Base-by-base conservation (phyloP, 495 filamentous ascomycete genomes). In the Penicillium ochrochloron region DNA sequence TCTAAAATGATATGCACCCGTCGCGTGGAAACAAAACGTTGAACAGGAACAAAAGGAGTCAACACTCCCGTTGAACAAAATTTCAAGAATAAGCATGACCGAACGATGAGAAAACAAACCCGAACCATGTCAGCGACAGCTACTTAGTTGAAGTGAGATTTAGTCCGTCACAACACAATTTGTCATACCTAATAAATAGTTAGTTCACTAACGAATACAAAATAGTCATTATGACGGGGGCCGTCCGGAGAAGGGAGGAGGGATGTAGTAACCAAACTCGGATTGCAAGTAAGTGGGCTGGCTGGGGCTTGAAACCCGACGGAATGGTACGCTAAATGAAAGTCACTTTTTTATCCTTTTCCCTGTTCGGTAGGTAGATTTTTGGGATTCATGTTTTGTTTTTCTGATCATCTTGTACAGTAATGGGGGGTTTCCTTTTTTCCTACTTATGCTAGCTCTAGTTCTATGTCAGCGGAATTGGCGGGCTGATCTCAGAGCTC, bases 321-420 rank as follows among this genome's bases (percentile, higher is more conserved):
- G 5, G 44, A 59, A 12, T 29, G 67, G 63, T 34, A 66, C 60
- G 59, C 67, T 64, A 69, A 56, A 53, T n/a, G 2, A 23, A 48
- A 48, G 33, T 63, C n/a, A 34, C 9, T 5, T 29, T 33, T 19
- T 60, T 39, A 21, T 58, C 12, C 35, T 42, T 52, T 29, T 33
- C 17, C 23, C 35, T 41, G 0, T 51, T 14, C 10, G 34, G 9
- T 12, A 25, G 21, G 4, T 12, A n/a, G 10, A 27, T 48, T 48
- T 25, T 41, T 8, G 42, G n/a, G 10, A 48, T 41, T n/a, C 17
- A 23, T 44, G 19, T 35, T 31, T 48, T 44, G 1, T 11, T 21
- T 46, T 44, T 19, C 8, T 23, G 3, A 21, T 46, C 6, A 23
- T 21, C n/a, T 21, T 44, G 37, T 39, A 14, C 5, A 1, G 1